phyloP scores from a whole-genome alignment of 2,329 filamentous ascomycete genomes.

The Niveomyces coronatus region DNA sequence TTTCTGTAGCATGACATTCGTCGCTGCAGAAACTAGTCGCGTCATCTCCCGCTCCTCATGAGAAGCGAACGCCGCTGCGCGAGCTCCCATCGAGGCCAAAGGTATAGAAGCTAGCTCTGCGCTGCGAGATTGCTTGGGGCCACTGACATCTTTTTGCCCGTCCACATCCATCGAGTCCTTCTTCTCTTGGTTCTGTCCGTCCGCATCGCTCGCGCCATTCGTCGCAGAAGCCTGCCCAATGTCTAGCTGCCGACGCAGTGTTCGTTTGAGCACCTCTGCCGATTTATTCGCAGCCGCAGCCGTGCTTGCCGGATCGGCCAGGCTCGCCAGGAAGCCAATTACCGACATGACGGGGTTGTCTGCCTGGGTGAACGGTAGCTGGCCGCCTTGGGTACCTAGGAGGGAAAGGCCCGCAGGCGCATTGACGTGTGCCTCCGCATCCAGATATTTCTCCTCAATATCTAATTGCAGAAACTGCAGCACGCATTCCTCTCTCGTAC shows the following conservation, averaged over 20 bases:
- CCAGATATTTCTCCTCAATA: conserved; percentile 94
- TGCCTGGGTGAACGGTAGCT: conserved; percentile 79
- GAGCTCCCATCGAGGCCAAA: conserved; percentile 75
- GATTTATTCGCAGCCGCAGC: conserved; percentile 84
- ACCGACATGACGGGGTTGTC: conserved; percentile 97
- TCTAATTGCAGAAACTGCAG: conserved; percentile 93
- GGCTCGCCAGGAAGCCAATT: conserved; percentile 82
- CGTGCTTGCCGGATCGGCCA: conserved; percentile 82
- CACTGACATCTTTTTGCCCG: conserved; percentile 38
- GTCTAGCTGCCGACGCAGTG: conserved; percentile 70
- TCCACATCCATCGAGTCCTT: conserved; percentile 57
- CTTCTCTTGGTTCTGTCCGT: conserved; percentile 42
- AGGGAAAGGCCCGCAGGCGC: conserved; percentile 50
- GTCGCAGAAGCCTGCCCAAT: conserved; percentile 30
- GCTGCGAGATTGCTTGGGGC: conserved; percentile 35
- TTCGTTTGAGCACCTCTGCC: conserved; percentile 74
- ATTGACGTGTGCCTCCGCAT: conserved; percentile 51
- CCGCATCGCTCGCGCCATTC: conserved; percentile 33
- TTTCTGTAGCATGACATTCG: conserved; percentile 92
- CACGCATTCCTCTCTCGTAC: conserved; percentile 91
- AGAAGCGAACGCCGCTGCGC: conserved; percentile 78
- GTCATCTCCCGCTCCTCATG: conserved; percentile 97
- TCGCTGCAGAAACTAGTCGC: conserved; percentile 78
- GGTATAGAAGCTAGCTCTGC: conserved; percentile 62
- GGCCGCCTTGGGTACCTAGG: conserved; percentile 64